Evolutionary conservation across 2,329 filamentous ascomycete genomes (phyloP), one percentile per base, ranked within the genome.

Genomic region (Arachnopeziza araneosa): DNA sequence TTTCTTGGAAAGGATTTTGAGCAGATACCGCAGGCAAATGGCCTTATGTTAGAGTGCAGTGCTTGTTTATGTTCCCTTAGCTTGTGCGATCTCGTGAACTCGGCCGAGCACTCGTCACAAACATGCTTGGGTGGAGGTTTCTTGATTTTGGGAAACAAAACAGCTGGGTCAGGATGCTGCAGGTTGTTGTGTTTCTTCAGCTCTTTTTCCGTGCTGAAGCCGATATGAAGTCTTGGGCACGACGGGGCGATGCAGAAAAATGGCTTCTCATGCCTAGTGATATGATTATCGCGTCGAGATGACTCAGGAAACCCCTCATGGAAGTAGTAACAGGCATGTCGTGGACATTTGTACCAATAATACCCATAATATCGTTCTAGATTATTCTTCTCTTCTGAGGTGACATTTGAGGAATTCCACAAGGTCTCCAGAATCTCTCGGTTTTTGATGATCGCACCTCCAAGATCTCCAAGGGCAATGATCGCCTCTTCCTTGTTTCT

Each of bases 301-400:
- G 36, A 56, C 26, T 71, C 70, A 1, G 63, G 55, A 62, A 78
- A 78, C 0, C 76, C 76, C 56, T 76, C 68, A 23, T 73, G 71
- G 62, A 77, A 78, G 60, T 73, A 75, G 32, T 62, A 70, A 62
- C 75, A 78, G 8, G 69, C 75, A 50, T 74, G 64, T 36, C 69
- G 71, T 1, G 67, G 65, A 59, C 76, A 77, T 63, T 75, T 77
- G 69, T 71, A 77, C n/a, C 64, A 63, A 3, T 68, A 69, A 1
- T 61, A 48, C 5, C 76, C 75, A 60, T 77, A 75, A 51, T 71
- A 64, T 19, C 30, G 50, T n/a, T 57, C 21, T 4, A 60, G 55
- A 22, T 56, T 52, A 24, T 50, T 17, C 44, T 36, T 54, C 21
- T n/a, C 26, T n/a, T 30, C n/a, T 9, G 44, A 4, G 10, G n/a